Evolutionary conservation across 768 basidiomycete genomes (phyloP), one percentile per base, ranked within the genome.

Genomic region (Pleurotus eryngii): DNA sequence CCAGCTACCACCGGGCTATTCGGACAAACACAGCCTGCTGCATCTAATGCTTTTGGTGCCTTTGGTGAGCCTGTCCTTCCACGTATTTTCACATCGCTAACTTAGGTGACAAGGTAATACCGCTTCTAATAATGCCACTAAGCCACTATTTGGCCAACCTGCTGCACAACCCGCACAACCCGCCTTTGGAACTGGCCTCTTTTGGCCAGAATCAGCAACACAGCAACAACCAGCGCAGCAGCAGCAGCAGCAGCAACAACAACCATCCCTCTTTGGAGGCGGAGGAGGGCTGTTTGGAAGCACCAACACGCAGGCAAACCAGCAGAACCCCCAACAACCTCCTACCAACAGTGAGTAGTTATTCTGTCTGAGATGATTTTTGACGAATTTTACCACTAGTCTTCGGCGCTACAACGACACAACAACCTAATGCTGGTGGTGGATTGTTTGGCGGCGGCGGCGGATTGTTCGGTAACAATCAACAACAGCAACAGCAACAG

Each of bases 101-200:
- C 71, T 63, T 43, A 5, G 8, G 42, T 37, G 30, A 30, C 14
- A 38, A 75, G 76, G 74, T 57, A 57, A 60, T 6, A 60, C 60
- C 39, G 57, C 48, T 51, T 65, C 64, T 50, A 64, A 67, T 40
- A 68, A 68, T 56, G 64, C 74, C 18, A 58, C 71, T 17, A 82
- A 83, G 57, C 74, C 82, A 4, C 71, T 82, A 22, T 85, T 85
- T 56, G 81, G 83, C 27, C 61, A 61, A 38, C 50, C 77, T 7
- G 60, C 79, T 9, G 61, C 66, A 45, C 79, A 83, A 58, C 74
- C 79, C 35, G 59, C 69, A 8, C 59, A 60, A 27, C 58, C 74
- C 22, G 61, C 71, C 27, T 68, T 71, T 17, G 69, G 69, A 20
- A 78, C 77, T 55, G 74, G 76, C n/a, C 68, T 68, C 7, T 76